These are phyloP conservation scores for Hygrophila difformis DNA, from an alignment of 257 asterid genomes.

Conservation along the genomic window DNA sequence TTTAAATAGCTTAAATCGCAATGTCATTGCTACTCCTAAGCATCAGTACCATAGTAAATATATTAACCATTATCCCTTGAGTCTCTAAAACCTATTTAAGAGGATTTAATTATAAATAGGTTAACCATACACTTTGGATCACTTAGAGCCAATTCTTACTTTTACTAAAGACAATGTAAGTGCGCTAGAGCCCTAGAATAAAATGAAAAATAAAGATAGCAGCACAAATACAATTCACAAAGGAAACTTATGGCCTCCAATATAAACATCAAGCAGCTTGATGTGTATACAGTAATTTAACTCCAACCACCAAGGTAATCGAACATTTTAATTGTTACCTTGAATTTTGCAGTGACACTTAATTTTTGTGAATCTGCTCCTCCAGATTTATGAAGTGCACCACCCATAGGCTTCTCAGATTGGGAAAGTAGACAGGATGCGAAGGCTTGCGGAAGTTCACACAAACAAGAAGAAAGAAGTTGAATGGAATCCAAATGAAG, in stretches of 20 bases:
- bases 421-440: constrained; percentile 83
- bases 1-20: no score
- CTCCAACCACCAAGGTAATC: neutral
- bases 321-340: constrained; percentile 41
- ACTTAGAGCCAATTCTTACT: constrained; percentile 1
- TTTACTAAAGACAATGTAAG: neutral
- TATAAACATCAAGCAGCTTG: constrained; percentile 9
- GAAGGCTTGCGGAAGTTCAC: constrained; percentile 83
- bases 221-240: neutral
- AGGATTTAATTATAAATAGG: no score
- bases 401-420: constrained; percentile 78
- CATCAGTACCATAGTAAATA: neutral
- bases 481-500: constrained; percentile 82
- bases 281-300: neutral
- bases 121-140: no score
- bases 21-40: neutral
- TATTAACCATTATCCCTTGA: neutral
- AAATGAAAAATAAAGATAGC: neutral
- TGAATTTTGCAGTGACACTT: constrained; percentile 90
- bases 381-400: constrained; percentile 83
- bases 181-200: neutral
- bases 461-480: constrained; percentile 82
- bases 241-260: constrained; percentile 1
- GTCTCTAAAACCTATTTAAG: no score
- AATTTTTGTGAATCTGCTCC: constrained; percentile 95